Conservation (phyloP, 495 filamentous ascomycete species). For the Clohesyomyces aquaticus region DNA sequence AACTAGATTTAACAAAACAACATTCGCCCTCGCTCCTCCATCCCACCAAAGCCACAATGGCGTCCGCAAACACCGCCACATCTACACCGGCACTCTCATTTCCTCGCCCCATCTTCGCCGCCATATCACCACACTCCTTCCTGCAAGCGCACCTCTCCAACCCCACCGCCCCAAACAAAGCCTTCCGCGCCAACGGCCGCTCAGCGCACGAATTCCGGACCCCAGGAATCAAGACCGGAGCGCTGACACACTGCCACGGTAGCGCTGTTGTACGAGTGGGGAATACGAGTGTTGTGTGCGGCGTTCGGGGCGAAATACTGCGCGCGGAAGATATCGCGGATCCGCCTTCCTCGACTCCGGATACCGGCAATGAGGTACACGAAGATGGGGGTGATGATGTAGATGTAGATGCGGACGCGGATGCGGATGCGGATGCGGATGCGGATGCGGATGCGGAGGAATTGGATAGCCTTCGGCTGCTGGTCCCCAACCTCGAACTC, state of each 20-base stretch:
- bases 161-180: constrained; percentile 54
- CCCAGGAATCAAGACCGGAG: constrained; percentile 73
- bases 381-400: constrained; percentile 24
- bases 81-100: constrained; percentile 60
- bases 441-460: constrained; percentile 57
- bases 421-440: constrained; percentile 52
- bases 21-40: too few relatives aligned
- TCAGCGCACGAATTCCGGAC: constrained; percentile 67
- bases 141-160: constrained; percentile 83
- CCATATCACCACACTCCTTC: constrained; percentile 84
- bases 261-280: constrained; percentile 85
- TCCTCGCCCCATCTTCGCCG: constrained; percentile 81
- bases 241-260: constrained; percentile 84
- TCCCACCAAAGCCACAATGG: constrained; percentile 14
- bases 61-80: constrained; percentile 8
- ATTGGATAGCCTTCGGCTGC: constrained; percentile 64
- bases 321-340: constrained; percentile 68
- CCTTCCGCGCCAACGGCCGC: constrained; percentile 78
- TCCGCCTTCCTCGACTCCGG: constrained; percentile 30
- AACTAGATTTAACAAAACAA: background rate
- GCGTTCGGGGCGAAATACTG: constrained; percentile 85
- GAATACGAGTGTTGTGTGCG: constrained; percentile 90
- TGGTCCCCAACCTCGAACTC: constrained; percentile 92
- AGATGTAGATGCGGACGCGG: constrained; percentile 50
- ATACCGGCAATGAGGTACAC: too few relatives aligned